phyloP scores from a whole-genome alignment of 768 basidiomycete genomes.

The Vishniacozyma victoriae region DNA sequence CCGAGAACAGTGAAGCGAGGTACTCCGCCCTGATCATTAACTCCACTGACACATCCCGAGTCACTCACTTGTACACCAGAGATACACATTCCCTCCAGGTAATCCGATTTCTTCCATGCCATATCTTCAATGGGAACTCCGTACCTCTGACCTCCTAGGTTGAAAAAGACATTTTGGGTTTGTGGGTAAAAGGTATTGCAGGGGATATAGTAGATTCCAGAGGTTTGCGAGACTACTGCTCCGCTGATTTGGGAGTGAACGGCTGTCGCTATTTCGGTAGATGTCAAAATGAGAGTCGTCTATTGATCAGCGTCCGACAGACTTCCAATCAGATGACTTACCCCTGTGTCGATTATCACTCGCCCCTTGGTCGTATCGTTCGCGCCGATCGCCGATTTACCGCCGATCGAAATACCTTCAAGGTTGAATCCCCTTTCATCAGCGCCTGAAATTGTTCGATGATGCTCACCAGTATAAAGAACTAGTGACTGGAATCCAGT shows the following conservation, averaged over 20 bases:
- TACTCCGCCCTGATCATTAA: conserved; percentile 24
- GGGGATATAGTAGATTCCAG: conserved; percentile 19
- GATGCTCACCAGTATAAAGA: conserved; percentile 19
- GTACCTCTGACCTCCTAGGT: conserved; percentile 9
- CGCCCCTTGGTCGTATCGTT: conserved; percentile 13
- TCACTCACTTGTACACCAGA: conserved; percentile 24
- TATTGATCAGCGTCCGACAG: background rate
- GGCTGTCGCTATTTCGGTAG: conserved; percentile 5
- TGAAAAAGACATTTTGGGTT: conserved; percentile 15
- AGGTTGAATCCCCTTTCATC: conserved; percentile 7
- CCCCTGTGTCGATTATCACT: conserved; percentile 24
- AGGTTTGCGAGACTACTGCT: conserved; percentile 4
- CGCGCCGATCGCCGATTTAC: conserved; percentile 4
- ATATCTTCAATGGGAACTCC: conserved; percentile 22
- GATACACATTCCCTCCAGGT: conserved; percentile 12
- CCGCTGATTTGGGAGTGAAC: conserved; percentile 8
- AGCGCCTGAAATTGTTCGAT: background rate
- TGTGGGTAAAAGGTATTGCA: conserved; percentile 10
- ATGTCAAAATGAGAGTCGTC: conserved; percentile 27
- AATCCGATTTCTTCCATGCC: conserved; percentile 16
- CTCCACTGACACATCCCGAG: background rate
- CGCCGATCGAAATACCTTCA: conserved; percentile 16
- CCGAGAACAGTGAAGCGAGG: conserved; percentile 31
- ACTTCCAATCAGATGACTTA: background rate
- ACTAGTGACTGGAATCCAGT: conserved; percentile 16